Evolutionary conservation across 495 filamentous ascomycete species (phyloP).

Genomic region (Lepidopterella palustris): DNA sequence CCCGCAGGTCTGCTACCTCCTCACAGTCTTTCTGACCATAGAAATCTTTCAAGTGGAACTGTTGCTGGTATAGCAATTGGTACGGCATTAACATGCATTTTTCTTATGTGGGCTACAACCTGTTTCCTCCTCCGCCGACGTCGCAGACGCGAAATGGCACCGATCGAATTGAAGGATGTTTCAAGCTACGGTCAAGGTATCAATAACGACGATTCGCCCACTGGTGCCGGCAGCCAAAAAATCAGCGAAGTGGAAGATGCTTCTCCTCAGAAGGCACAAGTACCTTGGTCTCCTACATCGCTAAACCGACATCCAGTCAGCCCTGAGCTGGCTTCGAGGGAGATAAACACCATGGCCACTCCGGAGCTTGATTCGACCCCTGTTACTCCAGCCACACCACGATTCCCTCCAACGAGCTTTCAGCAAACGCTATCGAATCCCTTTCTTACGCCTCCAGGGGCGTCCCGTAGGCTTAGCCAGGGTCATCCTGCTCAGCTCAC

Average conservation of each 20-base stretch:
- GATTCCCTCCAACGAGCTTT: not conserved
- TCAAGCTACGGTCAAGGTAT: not conserved
- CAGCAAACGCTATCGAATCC: not conserved
- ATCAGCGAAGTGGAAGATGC: not conserved
- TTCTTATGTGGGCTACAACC: not conserved
- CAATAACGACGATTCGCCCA: no score
- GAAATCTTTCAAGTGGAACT: not conserved
- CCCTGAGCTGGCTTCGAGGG: not conserved
- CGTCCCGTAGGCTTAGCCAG: not conserved
- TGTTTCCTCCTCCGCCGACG: not conserved
- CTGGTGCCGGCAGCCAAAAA: not conserved
- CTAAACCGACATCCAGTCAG: not conserved
- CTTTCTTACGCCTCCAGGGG: not conserved
- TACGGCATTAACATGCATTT: not conserved
- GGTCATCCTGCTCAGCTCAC: not conserved
- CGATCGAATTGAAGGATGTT: not conserved
- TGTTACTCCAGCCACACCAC: not conserved
- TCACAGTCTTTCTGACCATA: not conserved
- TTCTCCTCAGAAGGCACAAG: not conserved
- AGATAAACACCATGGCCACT: not conserved
- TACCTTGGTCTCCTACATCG: not conserved
- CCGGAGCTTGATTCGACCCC: not conserved
- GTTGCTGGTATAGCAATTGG: not conserved
- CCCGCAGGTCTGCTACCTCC: not conserved
- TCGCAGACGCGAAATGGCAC: not conserved